Evolutionary conservation across 2,329 filamentous ascomycete genomes (phyloP).

Genomic region (Falciphora oryzae): DNA sequence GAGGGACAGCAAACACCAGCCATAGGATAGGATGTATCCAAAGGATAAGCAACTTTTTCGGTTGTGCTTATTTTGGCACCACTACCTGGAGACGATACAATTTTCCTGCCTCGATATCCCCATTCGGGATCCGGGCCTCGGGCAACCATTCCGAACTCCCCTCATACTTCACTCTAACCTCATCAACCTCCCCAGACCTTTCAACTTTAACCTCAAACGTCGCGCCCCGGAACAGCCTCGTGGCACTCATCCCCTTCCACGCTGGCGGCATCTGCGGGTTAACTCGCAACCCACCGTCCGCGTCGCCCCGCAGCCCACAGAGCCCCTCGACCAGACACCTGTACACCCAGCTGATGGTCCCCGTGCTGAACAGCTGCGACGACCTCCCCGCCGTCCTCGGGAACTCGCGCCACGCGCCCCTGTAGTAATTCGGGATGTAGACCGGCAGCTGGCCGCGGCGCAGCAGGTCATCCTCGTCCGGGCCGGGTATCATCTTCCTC

Average conservation of each 20-base stretch:
- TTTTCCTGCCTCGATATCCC: slow-evolving; percentile 33
- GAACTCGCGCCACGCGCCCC: slow-evolving; percentile 41
- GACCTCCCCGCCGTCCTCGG: slow-evolving; percentile 49
- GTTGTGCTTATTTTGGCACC: slow-evolving; percentile 9
- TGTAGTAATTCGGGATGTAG: slow-evolving; percentile 55
- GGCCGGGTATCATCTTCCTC: slow-evolving; percentile 49
- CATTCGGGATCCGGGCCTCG: slow-evolving; percentile 30
- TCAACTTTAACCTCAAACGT: slow-evolving; percentile 40
- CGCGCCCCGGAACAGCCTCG: slow-evolving; percentile 44
- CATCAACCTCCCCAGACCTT: slow-evolving; percentile 30
- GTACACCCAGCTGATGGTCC: slow-evolving; percentile 52
- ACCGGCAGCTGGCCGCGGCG: slow-evolving; percentile 50
- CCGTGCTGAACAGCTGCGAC: slow-evolving; percentile 53
- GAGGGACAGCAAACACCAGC: no score
- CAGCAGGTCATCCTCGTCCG: slow-evolving; percentile 41
- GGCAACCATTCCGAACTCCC: slow-evolving; percentile 31
- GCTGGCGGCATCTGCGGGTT: slow-evolving; percentile 43
- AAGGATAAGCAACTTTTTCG: no score
- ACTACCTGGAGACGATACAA: slow-evolving; percentile 39
- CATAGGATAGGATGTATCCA: no score
- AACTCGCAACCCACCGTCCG: slow-evolving; percentile 35
- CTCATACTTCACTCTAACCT: slow-evolving; percentile 35
- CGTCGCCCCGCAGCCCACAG: slow-evolving; percentile 46
- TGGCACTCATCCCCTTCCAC: slow-evolving; percentile 43
- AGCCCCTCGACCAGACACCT: slow-evolving; percentile 49